These are phyloP conservation scores for Mycena galericulata DNA, from an alignment of 768 basidiomycete species.

Conservation along the genomic window DNA sequence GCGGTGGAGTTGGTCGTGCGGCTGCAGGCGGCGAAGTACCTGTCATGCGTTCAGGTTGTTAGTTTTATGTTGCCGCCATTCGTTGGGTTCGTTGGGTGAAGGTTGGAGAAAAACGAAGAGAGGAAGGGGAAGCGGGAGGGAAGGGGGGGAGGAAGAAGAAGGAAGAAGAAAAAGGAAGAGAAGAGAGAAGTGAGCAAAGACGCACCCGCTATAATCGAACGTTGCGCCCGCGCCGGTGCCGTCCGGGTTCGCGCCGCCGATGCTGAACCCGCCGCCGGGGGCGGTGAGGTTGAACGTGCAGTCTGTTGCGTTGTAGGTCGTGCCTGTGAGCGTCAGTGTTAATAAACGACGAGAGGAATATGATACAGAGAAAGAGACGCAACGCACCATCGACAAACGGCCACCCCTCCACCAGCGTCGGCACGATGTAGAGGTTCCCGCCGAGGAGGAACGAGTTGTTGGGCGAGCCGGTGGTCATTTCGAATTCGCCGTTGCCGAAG, in stretches of 20 bases:
- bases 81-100: not conserved
- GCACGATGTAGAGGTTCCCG: constrained; percentile 84
- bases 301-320: constrained; percentile 83
- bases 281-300: constrained; percentile 78
- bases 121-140: not conserved
- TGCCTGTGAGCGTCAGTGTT: constrained; percentile 42
- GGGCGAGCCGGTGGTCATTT: constrained; percentile 80
- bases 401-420: constrained; percentile 79
- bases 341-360: no score
- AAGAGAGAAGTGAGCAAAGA: constrained; percentile 34
- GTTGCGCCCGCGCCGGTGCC: no score
- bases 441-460: constrained; percentile 83
- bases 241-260: not conserved
- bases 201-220: constrained; percentile 22
- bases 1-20: constrained; percentile 73
- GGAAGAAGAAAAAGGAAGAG: not conserved
- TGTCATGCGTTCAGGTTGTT: constrained; percentile 26
- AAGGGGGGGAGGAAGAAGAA: constrained; percentile 28
- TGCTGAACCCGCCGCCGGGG: constrained; percentile 50
- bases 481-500: constrained; percentile 85
- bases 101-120: constrained; percentile 8
- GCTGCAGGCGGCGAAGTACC: constrained; percentile 69
- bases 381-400: constrained; percentile 62
- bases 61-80: no score
- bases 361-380: no score